Base-by-base conservation (phyloP, 2,329 filamentous ascomycete genomes). In the Stachybotrys chartarum region DNA sequence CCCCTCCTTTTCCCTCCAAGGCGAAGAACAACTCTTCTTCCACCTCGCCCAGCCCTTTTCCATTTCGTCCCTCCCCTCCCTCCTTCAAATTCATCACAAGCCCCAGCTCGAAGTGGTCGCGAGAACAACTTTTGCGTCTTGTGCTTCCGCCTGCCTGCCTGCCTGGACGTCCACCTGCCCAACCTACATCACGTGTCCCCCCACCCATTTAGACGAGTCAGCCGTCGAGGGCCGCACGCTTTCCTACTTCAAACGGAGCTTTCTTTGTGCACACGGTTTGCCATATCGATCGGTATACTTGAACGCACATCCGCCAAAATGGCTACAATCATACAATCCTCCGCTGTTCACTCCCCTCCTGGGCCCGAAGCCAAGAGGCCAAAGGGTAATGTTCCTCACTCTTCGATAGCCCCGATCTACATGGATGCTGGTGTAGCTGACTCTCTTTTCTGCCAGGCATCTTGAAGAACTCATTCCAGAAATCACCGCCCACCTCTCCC, bases 401-500 rank as follows among this genome's bases (percentile, higher is more conserved):
- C 24, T 57, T 14, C 35, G 14, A 14, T 10, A 42, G 35, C 35
- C 14, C 14, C 10, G 35, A 14, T 14, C 14, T 42, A 10, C 35
- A 14, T 14, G 14, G 35, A 24, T 42, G 14, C 35, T 10, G 35
- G 35, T 5, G 14, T 10, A 42, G 14, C 14, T n/a, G 47, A 50
- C 50, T 50, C 14, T 6, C 30, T 3, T 24, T 24, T 4, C 24
- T 24, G 24, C 1, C 49, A 97, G 93, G 93, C 63, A 97, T 97
- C 65, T 84, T 97, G 64, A 97, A 97, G 76, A 96, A 96, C 77
- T 87, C 89, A 51, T 90, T 81, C 58, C 86, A 82, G 64, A 78
- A 80, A 57, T 82, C 83, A 32, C 81, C 84, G 8, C 67, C 66
- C 78, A 80, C 70, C 58, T 79, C 72, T 63, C 82, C 70, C 62